Evolutionary conservation across 352 stramenopile species (phyloP), one percentile per base, ranked within the genome.

Genomic region (Albugo laibachii): DNA sequence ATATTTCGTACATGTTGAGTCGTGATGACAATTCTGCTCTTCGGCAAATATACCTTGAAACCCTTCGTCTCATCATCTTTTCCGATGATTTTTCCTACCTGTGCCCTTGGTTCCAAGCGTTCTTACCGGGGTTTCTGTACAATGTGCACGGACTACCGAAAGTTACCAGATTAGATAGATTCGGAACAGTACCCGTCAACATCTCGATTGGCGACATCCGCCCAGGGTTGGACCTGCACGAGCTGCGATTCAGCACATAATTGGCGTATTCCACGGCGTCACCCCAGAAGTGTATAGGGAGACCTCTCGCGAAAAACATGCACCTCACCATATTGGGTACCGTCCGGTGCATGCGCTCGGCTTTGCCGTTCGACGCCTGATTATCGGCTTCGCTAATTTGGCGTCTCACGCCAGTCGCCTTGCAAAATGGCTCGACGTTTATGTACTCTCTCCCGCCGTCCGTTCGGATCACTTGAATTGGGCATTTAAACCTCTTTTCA

Each of bases 1-100:
- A 47, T 8, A 11, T 47, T 47, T 4, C 38, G n/a, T 24, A 47
- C 36, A 10, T 47, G 42, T 11, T 47, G 4, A 2, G 42, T 47
- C 5, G 42, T 47, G 4, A 47, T 34, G 42, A 47, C 42, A 11
- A 18, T 47, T 24, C 42, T 24, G 2, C 36, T 5, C 42, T 47
- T 47, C 20, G 38, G 20, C 42, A 47, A 24, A 5, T 18, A 15
- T 24, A 47, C 42, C 6, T 47, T 47, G 11, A 41, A 47, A 6
- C 4, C 42, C 19, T 47, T 47, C 4, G 42, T 47, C 3, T 47
- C 11, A 10, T 47, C 42, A 24, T 47, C 36, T 11, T 47, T 47
- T 3, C 42, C 42, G 5, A 47, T 18, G 3, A 47, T 47, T 5
- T 41, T 41, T 5, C 42, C 4, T 36, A 4, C 20, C 11, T 4